Evolutionary conservation across 495 filamentous ascomycete species (phyloP).

Genomic region (Neurospora sp.): DNA sequence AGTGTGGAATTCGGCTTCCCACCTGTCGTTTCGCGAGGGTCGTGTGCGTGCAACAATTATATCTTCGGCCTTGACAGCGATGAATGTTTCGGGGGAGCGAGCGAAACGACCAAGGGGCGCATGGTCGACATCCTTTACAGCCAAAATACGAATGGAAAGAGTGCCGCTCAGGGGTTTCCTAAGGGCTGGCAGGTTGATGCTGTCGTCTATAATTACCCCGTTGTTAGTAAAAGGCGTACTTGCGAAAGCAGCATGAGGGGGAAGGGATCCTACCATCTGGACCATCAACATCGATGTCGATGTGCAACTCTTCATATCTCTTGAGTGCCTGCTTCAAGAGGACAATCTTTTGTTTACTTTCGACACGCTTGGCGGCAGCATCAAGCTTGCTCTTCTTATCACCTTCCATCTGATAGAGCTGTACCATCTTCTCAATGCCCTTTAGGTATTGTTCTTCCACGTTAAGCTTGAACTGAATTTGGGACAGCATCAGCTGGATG

Average conservation of each 20-base stretch:
- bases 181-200: slow-evolving; percentile 87
- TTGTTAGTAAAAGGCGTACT: slow-evolving; percentile 7
- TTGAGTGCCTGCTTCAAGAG: slow-evolving; percentile 91
- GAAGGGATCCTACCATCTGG: slow-evolving; percentile 61
- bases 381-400: slow-evolving; percentile 91
- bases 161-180: slow-evolving; percentile 88
- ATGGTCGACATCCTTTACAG: slow-evolving; percentile 92
- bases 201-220: slow-evolving; percentile 59
- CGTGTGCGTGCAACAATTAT: slow-evolving; percentile 81
- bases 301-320: slow-evolving; percentile 93
- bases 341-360: slow-evolving; percentile 97
- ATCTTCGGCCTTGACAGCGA: slow-evolving; percentile 95
- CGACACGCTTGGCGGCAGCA: slow-evolving; percentile 76
- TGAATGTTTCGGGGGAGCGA: slow-evolving; percentile 84
- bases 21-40: slow-evolving; percentile 74
- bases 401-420: slow-evolving; percentile 95
- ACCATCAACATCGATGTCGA: slow-evolving; percentile 81
- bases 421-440: slow-evolving; percentile 98
- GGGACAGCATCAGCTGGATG: slow-evolving; percentile 97
- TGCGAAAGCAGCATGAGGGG: neutral
- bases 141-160: slow-evolving; percentile 73
- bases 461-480: slow-evolving; percentile 97
- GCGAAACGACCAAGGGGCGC: slow-evolving; percentile 78
- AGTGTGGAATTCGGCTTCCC: slow-evolving; percentile 82
- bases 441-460: slow-evolving; percentile 99